Conservation (phyloP, 2,329 filamentous ascomycete species). For the Lizonia empirigonia region DNA sequence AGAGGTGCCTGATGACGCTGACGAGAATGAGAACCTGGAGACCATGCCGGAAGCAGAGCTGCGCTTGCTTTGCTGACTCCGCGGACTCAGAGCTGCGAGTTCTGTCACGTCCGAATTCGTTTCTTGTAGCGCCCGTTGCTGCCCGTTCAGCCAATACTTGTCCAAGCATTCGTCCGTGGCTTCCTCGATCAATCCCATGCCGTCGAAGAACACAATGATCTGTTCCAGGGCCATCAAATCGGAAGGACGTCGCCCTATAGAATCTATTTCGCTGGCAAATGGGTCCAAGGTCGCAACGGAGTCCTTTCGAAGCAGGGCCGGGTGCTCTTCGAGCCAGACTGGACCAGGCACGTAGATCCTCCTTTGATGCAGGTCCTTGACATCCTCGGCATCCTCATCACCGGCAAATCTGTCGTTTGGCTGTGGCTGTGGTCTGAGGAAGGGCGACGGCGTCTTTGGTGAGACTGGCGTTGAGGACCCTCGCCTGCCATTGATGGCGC, state of each 20-base stretch:
- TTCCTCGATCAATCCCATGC: slow-evolving; percentile 44
- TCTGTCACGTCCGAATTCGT: slow-evolving; percentile 16
- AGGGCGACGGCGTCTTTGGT: slow-evolving; percentile 12
- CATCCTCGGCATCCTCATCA: neutral
- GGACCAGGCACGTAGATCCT: slow-evolving; percentile 50
- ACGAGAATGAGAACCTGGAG: slow-evolving; percentile 30
- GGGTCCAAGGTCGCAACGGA: slow-evolving; percentile 50
- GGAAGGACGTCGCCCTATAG: slow-evolving; percentile 26
- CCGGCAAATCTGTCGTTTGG: slow-evolving; percentile 14
- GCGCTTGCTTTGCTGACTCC: slow-evolving; percentile 8
- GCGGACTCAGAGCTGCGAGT: slow-evolving; percentile 3
- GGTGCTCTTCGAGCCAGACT: slow-evolving; percentile 46
- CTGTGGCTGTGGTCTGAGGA: neutral
- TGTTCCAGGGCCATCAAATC: slow-evolving; percentile 44
- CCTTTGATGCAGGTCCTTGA: slow-evolving; percentile 7
- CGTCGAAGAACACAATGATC: slow-evolving; percentile 51
- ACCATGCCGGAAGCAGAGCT: slow-evolving; percentile 6
- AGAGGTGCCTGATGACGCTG: slow-evolving; percentile 28
- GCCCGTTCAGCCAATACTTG: slow-evolving; percentile 36
- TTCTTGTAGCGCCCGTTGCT: slow-evolving; percentile 12
- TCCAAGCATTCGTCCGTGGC: slow-evolving; percentile 39
- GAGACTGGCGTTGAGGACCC: slow-evolving; percentile 18
- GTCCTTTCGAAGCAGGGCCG: slow-evolving; percentile 44
- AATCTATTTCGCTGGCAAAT: slow-evolving; percentile 33
- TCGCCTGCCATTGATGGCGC: slow-evolving; percentile 15